A percentile compares a stretch with the other conserved stretches of the same genome.
These are phyloP conservation scores for Fistulinella cinereoalba DNA, from an alignment of 1,284 basidiomycete species.

Conservation along the genomic window DNA sequence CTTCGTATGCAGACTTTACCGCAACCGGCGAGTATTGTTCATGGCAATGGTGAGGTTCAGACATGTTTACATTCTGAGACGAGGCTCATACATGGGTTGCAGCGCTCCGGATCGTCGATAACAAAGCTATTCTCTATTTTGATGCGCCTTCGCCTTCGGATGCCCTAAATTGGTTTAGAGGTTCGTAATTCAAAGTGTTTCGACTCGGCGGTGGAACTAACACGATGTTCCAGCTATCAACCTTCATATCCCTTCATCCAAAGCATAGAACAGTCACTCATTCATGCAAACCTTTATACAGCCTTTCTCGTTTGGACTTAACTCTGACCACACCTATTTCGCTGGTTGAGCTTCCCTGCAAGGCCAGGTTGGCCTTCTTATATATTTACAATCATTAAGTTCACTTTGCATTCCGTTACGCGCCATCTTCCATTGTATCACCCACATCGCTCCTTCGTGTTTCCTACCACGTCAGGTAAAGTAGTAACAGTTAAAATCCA, in stretches of 20 bases:
- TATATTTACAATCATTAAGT: constrained; percentile 41
- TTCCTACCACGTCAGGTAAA: constrained; percentile 24
- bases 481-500: constrained; percentile 23
- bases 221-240: constrained; percentile 47
- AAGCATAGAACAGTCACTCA: constrained; percentile 35
- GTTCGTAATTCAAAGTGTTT: constrained; percentile 39
- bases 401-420: constrained; percentile 31
- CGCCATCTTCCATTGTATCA: constrained; percentile 37
- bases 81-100: constrained; percentile 9
- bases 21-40: constrained; percentile 86
- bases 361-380: constrained; percentile 24
- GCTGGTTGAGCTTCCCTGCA: constrained; percentile 11
- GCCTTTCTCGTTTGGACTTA: constrained; percentile 6
- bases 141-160: constrained; percentile 80
- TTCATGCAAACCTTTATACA: constrained; percentile 1
- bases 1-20: constrained; percentile 87
- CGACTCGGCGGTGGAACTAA: constrained; percentile 2
- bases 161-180: constrained; percentile 87
- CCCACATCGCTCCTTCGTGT: constrained; percentile 16
- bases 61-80: constrained; percentile 6
- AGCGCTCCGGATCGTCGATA: constrained; percentile 82
- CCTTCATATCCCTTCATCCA: constrained; percentile 58
- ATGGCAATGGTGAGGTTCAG: constrained; percentile 67
- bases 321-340: constrained; percentile 4
- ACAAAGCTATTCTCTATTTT: constrained; percentile 92